Conservation (phyloP, 345 rosid genomes). For the Hirschfeldia incana region DNA sequence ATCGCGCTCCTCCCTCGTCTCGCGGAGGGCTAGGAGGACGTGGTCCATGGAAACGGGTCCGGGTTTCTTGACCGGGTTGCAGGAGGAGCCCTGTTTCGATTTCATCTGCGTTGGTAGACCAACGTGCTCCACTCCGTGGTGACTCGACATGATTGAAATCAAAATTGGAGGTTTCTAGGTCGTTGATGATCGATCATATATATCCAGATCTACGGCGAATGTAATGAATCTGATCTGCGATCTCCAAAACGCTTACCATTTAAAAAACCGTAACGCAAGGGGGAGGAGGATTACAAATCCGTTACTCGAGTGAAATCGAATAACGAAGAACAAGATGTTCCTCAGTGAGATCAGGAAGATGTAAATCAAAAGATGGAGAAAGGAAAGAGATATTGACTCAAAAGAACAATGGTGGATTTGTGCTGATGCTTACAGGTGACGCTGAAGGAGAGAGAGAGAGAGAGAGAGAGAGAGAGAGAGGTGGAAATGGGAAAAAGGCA, state of each 20-base stretch:
- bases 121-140: slow-evolving; percentile 52
- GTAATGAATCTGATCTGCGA: slow-evolving; percentile 15
- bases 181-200: slow-evolving; percentile 24
- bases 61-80: slow-evolving; percentile 52
- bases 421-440: slow-evolving; percentile 28
- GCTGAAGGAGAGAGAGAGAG: background rate
- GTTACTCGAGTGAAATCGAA: background rate
- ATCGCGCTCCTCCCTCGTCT: slow-evolving; percentile 66
- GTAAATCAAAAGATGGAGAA: background rate
- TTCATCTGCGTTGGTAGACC: slow-evolving; percentile 45
- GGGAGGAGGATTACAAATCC: background rate
- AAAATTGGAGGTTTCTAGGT: slow-evolving; percentile 1
- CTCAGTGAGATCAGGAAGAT: background rate
- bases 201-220: slow-evolving; percentile 10
- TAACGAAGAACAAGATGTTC: background rate
- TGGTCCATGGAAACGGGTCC: slow-evolving; percentile 66
- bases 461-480: background rate
- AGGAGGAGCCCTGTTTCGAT: slow-evolving; percentile 41
- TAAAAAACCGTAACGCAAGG: background rate
- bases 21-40: slow-evolving; percentile 63
- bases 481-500: background rate
- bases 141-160: slow-evolving; percentile 42
- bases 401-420: slow-evolving; percentile 13
- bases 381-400: background rate
- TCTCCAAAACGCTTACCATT: slow-evolving; percentile 11